phyloP scores from a whole-genome alignment of 257 asterid species.

The Perilla frutescens region DNA sequence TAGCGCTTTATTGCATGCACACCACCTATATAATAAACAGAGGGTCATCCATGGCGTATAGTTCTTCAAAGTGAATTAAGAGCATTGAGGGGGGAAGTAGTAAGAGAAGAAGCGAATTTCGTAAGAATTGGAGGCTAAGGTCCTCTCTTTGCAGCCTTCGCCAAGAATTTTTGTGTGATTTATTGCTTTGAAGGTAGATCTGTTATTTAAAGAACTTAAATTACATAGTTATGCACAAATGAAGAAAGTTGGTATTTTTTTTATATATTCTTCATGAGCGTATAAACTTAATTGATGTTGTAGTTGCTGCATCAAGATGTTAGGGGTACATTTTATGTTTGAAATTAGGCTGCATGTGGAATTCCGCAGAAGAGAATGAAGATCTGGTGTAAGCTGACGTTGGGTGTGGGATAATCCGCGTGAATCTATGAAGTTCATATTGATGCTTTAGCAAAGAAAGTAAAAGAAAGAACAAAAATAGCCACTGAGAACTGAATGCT shows the following conservation, averaged over 20 bases:
- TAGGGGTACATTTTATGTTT: constrained; percentile 1
- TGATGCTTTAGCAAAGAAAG: not conserved
- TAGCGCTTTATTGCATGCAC: constrained; percentile 32
- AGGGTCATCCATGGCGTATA: not conserved
- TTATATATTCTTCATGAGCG: constrained; percentile 6
- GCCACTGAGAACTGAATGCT: not conserved
- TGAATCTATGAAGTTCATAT: constrained; percentile 13
- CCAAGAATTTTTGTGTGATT: constrained; percentile 22
- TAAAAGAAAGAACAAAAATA: not conserved
- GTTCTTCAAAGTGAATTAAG: constrained; percentile 14
- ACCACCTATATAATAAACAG: constrained; percentile 27
- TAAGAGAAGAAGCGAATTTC: constrained; percentile 17
- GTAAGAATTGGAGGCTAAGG: constrained; percentile 27
- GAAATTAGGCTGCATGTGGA: constrained; percentile 16
- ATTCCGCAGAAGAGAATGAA: constrained; percentile 14
- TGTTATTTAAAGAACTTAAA: constrained; percentile 5
- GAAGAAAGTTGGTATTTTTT: not conserved
- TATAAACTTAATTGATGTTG: constrained; percentile 17
- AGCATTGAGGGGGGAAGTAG: constrained; percentile 13
- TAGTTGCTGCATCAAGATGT: not conserved
- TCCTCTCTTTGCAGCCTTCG: constrained; percentile 16
- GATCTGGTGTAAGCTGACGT: constrained; percentile 29
- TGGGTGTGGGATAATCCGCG: not conserved
- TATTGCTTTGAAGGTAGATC: constrained; percentile 34
- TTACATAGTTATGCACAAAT: constrained; percentile 13